Evolutionary conservation across 176 grass and related monocot species (phyloP), one percentile per base, ranked within the genome.

Genomic region (Areca catechu): DNA sequence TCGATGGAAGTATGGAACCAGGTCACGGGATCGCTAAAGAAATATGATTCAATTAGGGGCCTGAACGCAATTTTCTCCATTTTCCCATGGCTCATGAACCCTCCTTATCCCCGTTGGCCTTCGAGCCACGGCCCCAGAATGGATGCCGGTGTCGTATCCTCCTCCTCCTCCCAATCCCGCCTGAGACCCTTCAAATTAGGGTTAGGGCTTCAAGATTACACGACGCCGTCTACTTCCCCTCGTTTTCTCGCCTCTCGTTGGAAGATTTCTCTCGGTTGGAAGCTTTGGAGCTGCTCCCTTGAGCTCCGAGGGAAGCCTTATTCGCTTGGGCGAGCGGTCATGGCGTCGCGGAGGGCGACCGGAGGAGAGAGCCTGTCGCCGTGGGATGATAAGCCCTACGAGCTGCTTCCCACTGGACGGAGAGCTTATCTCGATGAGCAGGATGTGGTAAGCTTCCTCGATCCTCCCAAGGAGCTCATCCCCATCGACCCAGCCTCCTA

Each of bases 391-490:
- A 47, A 61, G 24, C 58, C 70, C 24, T 62, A 54, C 58, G 70
- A 72, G 58, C 50, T 48, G 5, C 58, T 72, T 17, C 70, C 57
- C 2, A 50, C 49, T n/a, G 70, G 70, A 7, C 30, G 27, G 49
- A 62, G 58, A 30, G 15, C 20, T 25, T 72, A 72, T 51, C 50
- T 72, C 24, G 70, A 72, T 15, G 70, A 72, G 50, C 70, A 72
- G 50, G 70, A 72, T 5, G 49, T 72, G 0, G 58, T 62, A 19
- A 72, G 70, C 70, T 72, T 72, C 18, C 70, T 72, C 19, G 50
- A 62, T 18, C 58, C 70, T 3, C 70, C 70, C 5, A 72, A 72
- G 58, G 70, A 72, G 58, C 58, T 72, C 48, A 62, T 72, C 47
- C 70, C 70, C 19, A 43, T 62, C 58, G 58, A 72, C 54, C 50